Evolutionary conservation across 1,284 basidiomycete genomes (phyloP).

Genomic region (Mycocalia duriaeana): DNA sequence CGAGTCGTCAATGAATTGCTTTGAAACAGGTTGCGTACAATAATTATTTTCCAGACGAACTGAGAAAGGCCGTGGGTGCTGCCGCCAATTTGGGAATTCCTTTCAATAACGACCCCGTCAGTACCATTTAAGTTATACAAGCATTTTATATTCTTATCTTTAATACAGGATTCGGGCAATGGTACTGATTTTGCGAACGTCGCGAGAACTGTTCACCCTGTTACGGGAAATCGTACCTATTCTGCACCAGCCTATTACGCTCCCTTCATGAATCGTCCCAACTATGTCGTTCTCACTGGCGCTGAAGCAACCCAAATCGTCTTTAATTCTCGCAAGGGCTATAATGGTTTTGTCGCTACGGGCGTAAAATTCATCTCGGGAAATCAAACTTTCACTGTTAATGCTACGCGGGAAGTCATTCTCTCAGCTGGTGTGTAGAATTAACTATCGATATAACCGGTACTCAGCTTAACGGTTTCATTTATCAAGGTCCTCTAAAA

Average conservation of each 20-base stretch:
- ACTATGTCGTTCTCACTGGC: background rate
- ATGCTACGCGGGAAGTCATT: background rate
- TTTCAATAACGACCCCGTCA: background rate
- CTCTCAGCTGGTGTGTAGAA: background rate
- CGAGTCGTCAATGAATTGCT: too few relatives aligned
- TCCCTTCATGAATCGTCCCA: background rate
- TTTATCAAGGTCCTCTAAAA: background rate
- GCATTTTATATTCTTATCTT: too few relatives aligned
- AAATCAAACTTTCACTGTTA: background rate
- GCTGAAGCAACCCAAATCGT: background rate
- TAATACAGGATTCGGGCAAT: too few relatives aligned
- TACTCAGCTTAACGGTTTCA: background rate
- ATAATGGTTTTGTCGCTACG: background rate
- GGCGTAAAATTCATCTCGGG: background rate
- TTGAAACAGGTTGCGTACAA: too few relatives aligned
- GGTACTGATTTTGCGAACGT: background rate
- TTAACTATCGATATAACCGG: background rate
- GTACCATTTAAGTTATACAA: too few relatives aligned
- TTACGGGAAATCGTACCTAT: background rate
- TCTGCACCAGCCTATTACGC: background rate
- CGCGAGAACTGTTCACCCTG: background rate
- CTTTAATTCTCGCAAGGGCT: background rate
- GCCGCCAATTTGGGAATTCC: background rate
- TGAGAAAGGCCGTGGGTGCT: background rate
- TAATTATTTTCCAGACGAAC: background rate